Evolutionary conservation across 1,139 yeast genomes (phyloP).

Genomic region (Kodamaea alishanica): DNA sequence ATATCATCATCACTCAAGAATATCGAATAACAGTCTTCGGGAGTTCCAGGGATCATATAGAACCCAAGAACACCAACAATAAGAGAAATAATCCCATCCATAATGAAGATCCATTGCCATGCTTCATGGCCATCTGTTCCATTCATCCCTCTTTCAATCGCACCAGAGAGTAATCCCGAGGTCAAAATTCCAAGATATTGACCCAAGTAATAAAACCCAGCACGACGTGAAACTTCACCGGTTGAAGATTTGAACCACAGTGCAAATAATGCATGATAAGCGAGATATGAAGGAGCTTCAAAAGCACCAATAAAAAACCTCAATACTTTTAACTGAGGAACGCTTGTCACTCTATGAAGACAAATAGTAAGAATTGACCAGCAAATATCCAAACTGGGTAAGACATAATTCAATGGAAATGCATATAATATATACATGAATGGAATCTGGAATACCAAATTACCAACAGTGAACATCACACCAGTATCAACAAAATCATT

Average conservation of each 20-base stretch:
- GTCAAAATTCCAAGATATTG: slow-evolving; percentile 60
- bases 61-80: slow-evolving; percentile 61
- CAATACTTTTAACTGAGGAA: slow-evolving; percentile 50
- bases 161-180: slow-evolving; percentile 63
- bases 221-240: slow-evolving; percentile 56
- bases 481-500: slow-evolving; percentile 62
- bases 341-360: slow-evolving; percentile 43
- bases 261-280: slow-evolving; percentile 59
- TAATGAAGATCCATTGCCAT: slow-evolving; percentile 74
- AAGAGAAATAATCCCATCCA: slow-evolving; percentile 61
- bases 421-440: slow-evolving; percentile 43
- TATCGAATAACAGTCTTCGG: slow-evolving; percentile 53
- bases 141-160: slow-evolving; percentile 46
- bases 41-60: slow-evolving; percentile 66
- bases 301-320: slow-evolving; percentile 61
- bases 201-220: slow-evolving; percentile 58
- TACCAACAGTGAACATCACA: slow-evolving; percentile 55
- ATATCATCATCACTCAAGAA: slow-evolving; percentile 63
- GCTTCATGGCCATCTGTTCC: slow-evolving; percentile 51
- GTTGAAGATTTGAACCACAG: slow-evolving; percentile 52
- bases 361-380: slow-evolving; percentile 69
- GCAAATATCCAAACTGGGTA: slow-evolving; percentile 56
- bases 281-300: slow-evolving; percentile 59
- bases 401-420: slow-evolving; percentile 51
- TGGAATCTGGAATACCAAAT: slow-evolving; percentile 53